Evolutionary conservation across 176 grass and related monocot species (phyloP).

Genomic region (Microstegium vimineum): DNA sequence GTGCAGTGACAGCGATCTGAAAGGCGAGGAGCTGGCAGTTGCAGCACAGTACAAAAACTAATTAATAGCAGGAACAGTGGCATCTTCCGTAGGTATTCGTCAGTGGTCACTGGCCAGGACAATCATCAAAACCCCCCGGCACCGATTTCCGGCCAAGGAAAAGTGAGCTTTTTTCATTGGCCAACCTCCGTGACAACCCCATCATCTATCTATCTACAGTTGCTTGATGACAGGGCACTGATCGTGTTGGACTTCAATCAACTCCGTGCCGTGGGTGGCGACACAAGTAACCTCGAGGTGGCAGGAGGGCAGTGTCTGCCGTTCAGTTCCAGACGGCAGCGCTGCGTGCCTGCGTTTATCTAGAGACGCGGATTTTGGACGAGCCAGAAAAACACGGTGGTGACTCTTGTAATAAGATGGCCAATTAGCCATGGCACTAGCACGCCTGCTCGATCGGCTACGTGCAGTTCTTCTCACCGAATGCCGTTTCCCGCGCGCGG

Average conservation of each 20-base stretch:
- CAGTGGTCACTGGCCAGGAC: not conserved
- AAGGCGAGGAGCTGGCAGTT: not conserved
- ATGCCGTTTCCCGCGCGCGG: too few species aligned
- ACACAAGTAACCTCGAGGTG: not conserved
- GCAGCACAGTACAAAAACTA: not conserved
- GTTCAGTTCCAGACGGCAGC: too few species aligned
- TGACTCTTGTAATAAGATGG: too few species aligned
- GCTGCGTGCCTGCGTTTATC: too few species aligned
- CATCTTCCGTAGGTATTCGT: not conserved
- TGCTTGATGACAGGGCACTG: not conserved
- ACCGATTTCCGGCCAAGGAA: not conserved
- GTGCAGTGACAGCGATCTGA: conserved; percentile 6
- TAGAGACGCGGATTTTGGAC: too few species aligned
- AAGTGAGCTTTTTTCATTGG: not conserved
- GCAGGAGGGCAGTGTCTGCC: not conserved
- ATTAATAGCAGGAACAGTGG: conserved; percentile 1
- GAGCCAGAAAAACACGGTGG: too few species aligned
- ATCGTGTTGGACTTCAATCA: not conserved
- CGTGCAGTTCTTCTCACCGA: too few species aligned
- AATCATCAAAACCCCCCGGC: not conserved
- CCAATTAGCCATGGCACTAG: too few species aligned
- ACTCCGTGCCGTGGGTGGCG: too few species aligned
- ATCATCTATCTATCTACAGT: not conserved
- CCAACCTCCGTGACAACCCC: not conserved
- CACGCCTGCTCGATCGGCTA: too few species aligned